A percentile compares a stretch with the other conserved stretches of the same genome.
These are phyloP conservation scores for Komagataella mondaviorum DNA, from an alignment of 805 yeast species.

Conservation along the genomic window DNA sequence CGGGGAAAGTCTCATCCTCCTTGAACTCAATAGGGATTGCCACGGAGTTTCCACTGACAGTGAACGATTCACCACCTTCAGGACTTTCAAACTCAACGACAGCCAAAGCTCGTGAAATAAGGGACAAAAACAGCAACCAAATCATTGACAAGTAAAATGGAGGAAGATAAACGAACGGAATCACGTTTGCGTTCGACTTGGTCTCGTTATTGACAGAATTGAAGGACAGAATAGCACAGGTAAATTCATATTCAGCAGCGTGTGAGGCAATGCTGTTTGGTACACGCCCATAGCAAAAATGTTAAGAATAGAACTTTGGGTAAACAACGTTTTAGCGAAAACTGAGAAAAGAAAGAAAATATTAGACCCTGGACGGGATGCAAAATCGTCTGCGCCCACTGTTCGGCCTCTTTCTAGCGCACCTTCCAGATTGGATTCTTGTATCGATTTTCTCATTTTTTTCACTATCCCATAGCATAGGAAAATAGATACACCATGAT, in stretches of 20 bases:
- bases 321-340: neutral
- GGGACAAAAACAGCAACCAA: neutral
- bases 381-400: neutral
- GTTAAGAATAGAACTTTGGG: neutral
- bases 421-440: neutral
- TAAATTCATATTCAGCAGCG: neutral
- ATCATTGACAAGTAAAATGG: neutral
- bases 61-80: slow-evolving; percentile 20
- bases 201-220: neutral
- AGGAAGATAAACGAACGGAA: neutral
- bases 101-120: slow-evolving; percentile 18
- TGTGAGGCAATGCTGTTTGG: neutral
- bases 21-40: slow-evolving; percentile 37
- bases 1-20: slow-evolving; percentile 37
- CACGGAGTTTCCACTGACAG: slow-evolving; percentile 23
- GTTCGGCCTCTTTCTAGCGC: neutral
- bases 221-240: neutral
- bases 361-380: neutral
- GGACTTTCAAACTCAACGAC: slow-evolving; percentile 36
- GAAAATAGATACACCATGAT: slow-evolving; percentile 38
- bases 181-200: neutral
- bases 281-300: neutral
- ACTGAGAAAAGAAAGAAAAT: neutral
- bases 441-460: neutral
- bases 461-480: neutral